phyloP scores from a whole-genome alignment of 2,329 filamentous ascomycete genomes.

The Diplodia corticola region DNA sequence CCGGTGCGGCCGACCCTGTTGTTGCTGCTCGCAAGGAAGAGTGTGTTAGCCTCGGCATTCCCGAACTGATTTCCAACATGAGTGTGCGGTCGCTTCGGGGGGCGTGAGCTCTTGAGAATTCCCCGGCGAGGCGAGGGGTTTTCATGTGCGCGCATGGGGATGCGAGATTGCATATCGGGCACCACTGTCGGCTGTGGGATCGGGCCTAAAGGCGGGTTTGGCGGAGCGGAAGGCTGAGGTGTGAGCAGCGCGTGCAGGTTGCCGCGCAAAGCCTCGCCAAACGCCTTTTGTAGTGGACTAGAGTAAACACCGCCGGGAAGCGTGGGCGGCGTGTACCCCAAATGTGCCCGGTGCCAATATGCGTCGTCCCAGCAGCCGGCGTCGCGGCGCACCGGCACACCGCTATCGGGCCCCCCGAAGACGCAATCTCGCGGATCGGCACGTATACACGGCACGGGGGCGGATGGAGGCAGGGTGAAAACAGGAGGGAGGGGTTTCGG shows the following conservation, averaged over 20 bases:
- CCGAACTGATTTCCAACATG: background rate
- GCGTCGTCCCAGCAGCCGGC: conserved; percentile 20
- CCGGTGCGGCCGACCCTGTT: conserved; percentile 16
- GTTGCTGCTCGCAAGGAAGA: conserved; percentile 16
- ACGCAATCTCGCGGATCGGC: conserved; percentile 12
- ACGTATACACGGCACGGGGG: conserved; percentile 6
- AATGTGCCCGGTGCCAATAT: conserved; percentile 16
- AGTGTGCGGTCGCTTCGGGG: background rate
- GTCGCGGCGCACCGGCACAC: conserved; percentile 24
- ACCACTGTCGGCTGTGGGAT: conserved; percentile 19
- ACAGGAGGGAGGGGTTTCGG: conserved; percentile 45
- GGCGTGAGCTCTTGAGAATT: background rate
- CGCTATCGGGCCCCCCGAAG: conserved; percentile 20
- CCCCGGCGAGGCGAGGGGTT: background rate
- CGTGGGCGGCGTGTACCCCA: conserved; percentile 25
- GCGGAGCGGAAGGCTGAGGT: background rate
- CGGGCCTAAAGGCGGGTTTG: background rate
- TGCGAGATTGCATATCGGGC: conserved; percentile 31
- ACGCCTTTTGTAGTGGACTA: conserved; percentile 34
- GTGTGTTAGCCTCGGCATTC: conserved; percentile 12
- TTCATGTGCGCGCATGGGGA: conserved; percentile 31
- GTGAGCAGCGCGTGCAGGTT: conserved; percentile 13
- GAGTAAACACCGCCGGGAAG: conserved; percentile 33
- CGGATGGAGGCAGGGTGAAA: conserved; percentile 45
- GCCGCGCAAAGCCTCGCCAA: conserved; percentile 33